phyloP scores from a whole-genome alignment of 805 yeast genomes.

The Yarrowia deformans region DNA sequence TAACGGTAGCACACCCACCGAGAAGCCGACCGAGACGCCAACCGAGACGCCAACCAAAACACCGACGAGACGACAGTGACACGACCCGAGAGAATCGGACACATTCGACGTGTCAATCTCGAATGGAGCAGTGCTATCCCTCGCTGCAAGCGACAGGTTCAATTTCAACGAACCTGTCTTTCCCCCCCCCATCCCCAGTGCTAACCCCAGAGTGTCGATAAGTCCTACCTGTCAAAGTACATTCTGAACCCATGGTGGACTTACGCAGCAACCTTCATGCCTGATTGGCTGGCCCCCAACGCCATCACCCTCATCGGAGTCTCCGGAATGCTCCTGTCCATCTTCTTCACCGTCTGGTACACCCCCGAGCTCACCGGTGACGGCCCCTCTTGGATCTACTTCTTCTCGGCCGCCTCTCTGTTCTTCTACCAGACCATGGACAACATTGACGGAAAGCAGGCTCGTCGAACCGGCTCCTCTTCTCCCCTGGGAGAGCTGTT shows the following conservation, averaged over 20 bases:
- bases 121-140: no score
- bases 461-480: conserved; percentile 89
- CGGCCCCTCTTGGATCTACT: conserved; percentile 80
- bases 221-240: conserved; percentile 77
- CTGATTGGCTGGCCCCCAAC: conserved; percentile 93
- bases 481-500: conserved; percentile 96
- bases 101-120: no score
- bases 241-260: conserved; percentile 88
- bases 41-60: no score
- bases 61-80: no score
- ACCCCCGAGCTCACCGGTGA: conserved; percentile 70
- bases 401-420: conserved; percentile 78
- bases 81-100: no score
- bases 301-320: conserved; percentile 85
- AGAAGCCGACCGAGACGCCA: no score
- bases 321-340: conserved; percentile 67
- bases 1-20: no score
- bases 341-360: conserved; percentile 66
- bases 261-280: conserved; percentile 78
- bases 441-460: conserved; percentile 97
- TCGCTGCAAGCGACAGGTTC: no score
- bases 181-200: no score
- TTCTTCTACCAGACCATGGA: conserved; percentile 96
- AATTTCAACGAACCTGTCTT: background rate
- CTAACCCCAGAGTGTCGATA: conserved; percentile 63